Evolutionary conservation across 352 stramenopile genomes (phyloP).

Genomic region (Phytopythium delawarense): DNA sequence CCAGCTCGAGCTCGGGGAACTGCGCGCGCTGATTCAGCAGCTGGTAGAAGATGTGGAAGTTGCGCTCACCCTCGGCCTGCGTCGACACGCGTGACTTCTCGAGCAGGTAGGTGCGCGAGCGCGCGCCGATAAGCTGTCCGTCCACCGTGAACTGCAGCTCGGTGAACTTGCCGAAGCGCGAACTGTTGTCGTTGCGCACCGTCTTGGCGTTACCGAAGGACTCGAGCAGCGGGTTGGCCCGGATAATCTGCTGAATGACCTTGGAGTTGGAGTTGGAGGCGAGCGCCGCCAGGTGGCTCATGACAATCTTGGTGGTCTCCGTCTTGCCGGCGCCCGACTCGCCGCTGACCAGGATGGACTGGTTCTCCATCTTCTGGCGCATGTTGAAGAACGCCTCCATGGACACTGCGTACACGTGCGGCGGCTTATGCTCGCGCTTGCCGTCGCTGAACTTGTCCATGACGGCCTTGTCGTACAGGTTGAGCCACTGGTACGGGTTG

Average conservation of each 20-base stretch:
- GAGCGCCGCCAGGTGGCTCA: constrained; percentile 90
- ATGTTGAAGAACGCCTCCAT: constrained; percentile 87
- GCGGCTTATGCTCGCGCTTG: constrained; percentile 63
- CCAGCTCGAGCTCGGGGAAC: constrained; percentile 59
- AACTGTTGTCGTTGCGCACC: constrained; percentile 84
- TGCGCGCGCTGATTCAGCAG: constrained; percentile 56
- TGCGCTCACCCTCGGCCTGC: constrained; percentile 83
- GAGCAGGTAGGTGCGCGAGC: constrained; percentile 88
- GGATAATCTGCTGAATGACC: constrained; percentile 94
- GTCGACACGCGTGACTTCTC: constrained; percentile 91
- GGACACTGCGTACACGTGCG: constrained; percentile 84
- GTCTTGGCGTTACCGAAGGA: constrained; percentile 88
- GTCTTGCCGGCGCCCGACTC: constrained; percentile 96
- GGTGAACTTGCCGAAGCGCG: constrained; percentile 85
- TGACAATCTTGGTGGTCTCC: constrained; percentile 95
- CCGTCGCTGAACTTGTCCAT: constrained; percentile 79
- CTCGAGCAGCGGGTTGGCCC: constrained; percentile 87
- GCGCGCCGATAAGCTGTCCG: constrained; percentile 69
- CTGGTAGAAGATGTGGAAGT: constrained; percentile 96
- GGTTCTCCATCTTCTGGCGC: constrained; percentile 72
- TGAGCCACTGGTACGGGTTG: constrained; percentile 87
- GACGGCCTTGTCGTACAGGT: constrained; percentile 66
- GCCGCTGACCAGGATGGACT: constrained; percentile 94
- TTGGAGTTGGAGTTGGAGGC: constrained; percentile 79
- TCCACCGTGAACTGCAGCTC: constrained; percentile 80